Evolutionary conservation across 352 stramenopile genomes (phyloP).

Genomic region (Aphanomyces cochlioides): DNA sequence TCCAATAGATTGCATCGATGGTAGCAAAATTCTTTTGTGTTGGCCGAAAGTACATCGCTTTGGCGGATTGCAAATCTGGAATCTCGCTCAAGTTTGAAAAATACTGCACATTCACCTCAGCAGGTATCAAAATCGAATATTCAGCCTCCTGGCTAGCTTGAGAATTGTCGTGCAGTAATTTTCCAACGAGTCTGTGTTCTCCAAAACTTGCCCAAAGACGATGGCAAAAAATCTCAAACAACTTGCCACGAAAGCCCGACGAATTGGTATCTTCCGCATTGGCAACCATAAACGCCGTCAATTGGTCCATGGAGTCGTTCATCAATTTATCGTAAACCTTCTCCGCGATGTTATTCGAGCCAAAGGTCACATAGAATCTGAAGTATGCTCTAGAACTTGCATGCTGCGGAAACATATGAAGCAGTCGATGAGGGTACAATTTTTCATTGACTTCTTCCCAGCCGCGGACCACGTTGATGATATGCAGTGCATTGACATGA

Average conservation of each 20-base stretch:
- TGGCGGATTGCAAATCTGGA: neutral
- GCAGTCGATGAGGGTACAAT: neutral
- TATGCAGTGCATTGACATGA: neutral
- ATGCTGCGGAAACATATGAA: neutral
- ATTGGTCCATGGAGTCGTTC: neutral
- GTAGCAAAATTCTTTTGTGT: neutral
- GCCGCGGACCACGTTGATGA: neutral
- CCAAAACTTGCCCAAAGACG: neutral
- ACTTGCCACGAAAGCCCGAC: neutral
- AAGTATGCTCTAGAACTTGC: neutral
- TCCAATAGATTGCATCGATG: conserved; percentile 6
- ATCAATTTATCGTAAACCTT: neutral
- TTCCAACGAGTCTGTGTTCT: neutral
- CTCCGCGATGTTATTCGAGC: neutral
- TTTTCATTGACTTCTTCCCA: neutral
- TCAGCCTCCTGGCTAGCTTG: neutral
- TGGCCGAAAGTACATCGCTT: neutral
- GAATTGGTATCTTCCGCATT: neutral
- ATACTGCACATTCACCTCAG: neutral
- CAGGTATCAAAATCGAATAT: neutral
- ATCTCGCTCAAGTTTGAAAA: conserved; percentile 6
- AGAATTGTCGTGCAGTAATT: neutral
- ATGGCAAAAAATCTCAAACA: conserved; percentile 2
- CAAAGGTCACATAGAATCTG: neutral
- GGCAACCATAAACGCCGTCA: neutral